Base-by-base conservation (phyloP, 805 yeast genomes). In the Hanseniaspora singularis region DNA sequence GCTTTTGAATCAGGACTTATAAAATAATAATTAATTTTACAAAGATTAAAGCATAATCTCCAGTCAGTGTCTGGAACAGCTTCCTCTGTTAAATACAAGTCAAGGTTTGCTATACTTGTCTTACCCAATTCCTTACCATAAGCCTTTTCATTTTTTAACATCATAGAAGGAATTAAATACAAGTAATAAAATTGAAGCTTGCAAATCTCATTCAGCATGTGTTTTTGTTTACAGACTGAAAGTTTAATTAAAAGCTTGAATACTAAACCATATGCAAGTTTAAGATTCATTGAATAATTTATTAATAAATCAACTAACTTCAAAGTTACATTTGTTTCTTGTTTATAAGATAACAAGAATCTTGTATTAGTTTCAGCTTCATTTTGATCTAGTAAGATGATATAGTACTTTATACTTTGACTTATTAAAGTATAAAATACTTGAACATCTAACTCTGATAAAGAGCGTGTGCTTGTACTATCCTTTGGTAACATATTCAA, bases 351-450 rank as follows among this genome's bases (percentile, higher is more conserved):
- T 14, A 42, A 12, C 11, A 33, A 42, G 28, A 42, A 33, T 7
- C 12, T 26, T 19, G 24, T 27, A 14, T 33, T 22, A 2, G 14
- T 8, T 4, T 22, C n/a, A 19, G 26, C 40, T 8, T 42, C 37
- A 15, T 42, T 39, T 11, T 33, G 26, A 7, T 42, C 46, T 2
- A 42, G 23, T 3, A 42, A 18, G 3, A 34, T 26, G 3, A 31
- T 31, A 28, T 63, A 51, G 10, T 58, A 50, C 24, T 47, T 50
- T 0, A 65, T 51, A 2, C 64, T 46, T 49, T 61, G 56, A 12
- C 56, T 54, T 1, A 64, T 54, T 41, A 67, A 46, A 3, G 63
- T 53, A 49, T 54, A 62, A 45, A 64, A 64, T 51, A 64, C 64
- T n/a, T 46, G 39, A 38, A 64, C 37, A 18, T 60, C 55, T 4